Conservation (phyloP, 148 eudicot genomes). For the Polygonum aviculare region DNA sequence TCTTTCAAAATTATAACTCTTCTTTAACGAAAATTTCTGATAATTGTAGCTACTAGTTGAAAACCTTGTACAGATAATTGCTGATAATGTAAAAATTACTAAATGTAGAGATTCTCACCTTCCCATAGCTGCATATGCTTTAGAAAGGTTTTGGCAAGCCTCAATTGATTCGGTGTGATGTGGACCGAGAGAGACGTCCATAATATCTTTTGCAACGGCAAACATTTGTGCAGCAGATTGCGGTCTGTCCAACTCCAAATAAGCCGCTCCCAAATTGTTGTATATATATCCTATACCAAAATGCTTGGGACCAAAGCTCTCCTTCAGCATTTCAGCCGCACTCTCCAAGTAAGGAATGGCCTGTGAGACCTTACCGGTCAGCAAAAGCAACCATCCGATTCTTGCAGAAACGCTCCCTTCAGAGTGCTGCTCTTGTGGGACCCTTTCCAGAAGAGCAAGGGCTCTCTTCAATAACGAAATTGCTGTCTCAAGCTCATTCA, state of each 20-base stretch:
- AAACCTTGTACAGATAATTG: neutral
- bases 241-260: constrained; percentile 86
- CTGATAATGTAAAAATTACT: neutral
- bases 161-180: constrained; percentile 76
- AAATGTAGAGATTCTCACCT: constrained; percentile 37
- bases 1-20: too few species aligned
- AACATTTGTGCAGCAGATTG: constrained; percentile 93
- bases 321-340: constrained; percentile 74
- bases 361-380: constrained; percentile 68
- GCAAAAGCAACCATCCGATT: constrained; percentile 73
- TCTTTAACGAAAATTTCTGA: too few species aligned
- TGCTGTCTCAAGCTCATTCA: constrained; percentile 83
- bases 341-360: constrained; percentile 79
- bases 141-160: constrained; percentile 83
- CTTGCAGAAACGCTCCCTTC: constrained; percentile 77
- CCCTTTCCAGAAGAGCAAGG: constrained; percentile 50
- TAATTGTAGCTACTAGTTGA: too few species aligned
- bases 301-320: constrained; percentile 80
- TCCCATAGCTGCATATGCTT: constrained; percentile 87
- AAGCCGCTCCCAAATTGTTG: constrained; percentile 92
- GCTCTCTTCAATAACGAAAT: constrained; percentile 64
- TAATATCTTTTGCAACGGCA: constrained; percentile 83
- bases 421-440: constrained; percentile 78
- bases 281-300: constrained; percentile 80
- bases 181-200: constrained; percentile 92